Conservation (phyloP, 768 basidiomycete genomes). For the Astraeus odoratus region DNA sequence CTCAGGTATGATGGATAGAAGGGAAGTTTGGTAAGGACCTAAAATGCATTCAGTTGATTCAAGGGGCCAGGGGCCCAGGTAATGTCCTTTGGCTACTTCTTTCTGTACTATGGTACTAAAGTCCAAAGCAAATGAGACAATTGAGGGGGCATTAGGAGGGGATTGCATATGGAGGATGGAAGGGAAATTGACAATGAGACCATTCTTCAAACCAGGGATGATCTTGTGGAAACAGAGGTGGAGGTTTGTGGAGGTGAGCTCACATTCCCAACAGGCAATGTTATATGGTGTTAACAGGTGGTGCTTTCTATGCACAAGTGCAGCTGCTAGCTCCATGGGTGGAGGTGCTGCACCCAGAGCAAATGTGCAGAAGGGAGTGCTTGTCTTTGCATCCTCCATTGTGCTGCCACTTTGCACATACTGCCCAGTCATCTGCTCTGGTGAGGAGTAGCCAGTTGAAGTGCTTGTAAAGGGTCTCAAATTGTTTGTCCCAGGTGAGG, state of each 20-base stretch:
- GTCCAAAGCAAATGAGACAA: background rate
- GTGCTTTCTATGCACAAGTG: constrained; percentile 2
- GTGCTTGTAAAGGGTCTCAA: too few species aligned
- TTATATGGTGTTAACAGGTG: constrained; percentile 4
- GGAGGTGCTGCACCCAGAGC: too few species aligned
- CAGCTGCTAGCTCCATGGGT: constrained; percentile 7
- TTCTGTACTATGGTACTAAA: background rate
- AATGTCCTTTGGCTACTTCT: constrained; percentile 16
- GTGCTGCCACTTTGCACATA: constrained; percentile 7
- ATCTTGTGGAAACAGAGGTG: background rate
- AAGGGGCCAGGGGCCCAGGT: constrained; percentile 27
- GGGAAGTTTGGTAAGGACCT: constrained; percentile 34
- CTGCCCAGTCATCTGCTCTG: too few species aligned
- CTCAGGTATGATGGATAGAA: constrained; percentile 32
- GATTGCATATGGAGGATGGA: background rate
- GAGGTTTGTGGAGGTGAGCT: background rate
- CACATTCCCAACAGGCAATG: constrained; percentile 3
- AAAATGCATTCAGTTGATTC: constrained; percentile 21
- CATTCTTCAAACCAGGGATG: background rate
- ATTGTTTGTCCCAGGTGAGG: too few species aligned
- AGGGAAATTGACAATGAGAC: constrained; percentile 10
- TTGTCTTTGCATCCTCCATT: background rate
- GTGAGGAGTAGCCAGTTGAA: too few species aligned
- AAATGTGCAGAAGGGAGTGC: constrained; percentile 7
- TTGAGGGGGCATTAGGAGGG: constrained; percentile 8